These are phyloP conservation scores for Leptographium flavum DNA, from an alignment of 2,329 filamentous ascomycete genomes.

Conservation along the genomic window DNA sequence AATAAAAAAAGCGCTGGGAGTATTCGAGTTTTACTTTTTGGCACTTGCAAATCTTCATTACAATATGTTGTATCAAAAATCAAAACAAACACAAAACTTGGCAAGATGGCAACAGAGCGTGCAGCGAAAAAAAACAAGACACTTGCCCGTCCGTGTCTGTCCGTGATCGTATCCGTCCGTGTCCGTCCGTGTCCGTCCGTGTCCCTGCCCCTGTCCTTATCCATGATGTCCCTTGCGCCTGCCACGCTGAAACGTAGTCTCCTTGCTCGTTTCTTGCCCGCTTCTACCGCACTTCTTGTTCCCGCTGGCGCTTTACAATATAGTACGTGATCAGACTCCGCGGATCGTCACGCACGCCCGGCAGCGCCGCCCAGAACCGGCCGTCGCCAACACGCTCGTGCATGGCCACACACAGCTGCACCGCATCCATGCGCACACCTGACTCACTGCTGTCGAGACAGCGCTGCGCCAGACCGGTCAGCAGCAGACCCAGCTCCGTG, in stretches of 20 bases:
- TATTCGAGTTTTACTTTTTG: no score
- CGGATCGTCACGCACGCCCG: slow-evolving; percentile 52
- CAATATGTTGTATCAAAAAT: no score
- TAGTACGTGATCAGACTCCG: slow-evolving; percentile 72
- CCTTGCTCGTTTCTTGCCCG: neutral
- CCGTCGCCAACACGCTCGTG: slow-evolving; percentile 47
- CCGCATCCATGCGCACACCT: slow-evolving; percentile 58
- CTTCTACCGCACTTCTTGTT: slow-evolving; percentile 17
- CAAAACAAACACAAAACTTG: no score
- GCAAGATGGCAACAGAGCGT: no score
- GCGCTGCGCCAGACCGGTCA: slow-evolving; percentile 35
- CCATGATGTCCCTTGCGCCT: no score
- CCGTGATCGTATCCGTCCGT: no score
- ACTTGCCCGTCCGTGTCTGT: no score
- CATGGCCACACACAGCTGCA: slow-evolving; percentile 62
- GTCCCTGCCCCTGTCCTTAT: no score
- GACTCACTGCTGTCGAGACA: slow-evolving; percentile 48
- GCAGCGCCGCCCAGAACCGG: slow-evolving; percentile 54
- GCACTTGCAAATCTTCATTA: no score
- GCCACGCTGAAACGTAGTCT: neutral
- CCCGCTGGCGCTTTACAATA: slow-evolving; percentile 55
- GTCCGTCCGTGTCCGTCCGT: no score
- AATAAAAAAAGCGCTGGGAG: no score
- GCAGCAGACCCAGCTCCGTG: slow-evolving; percentile 32
- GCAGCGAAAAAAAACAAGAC: no score